A percentile compares a stretch with the other conserved stretches of the same genome.
Evolutionary conservation across 106 monocot genomes (phyloP).

Genomic region (Phalaenopsis aphrodite): DNA sequence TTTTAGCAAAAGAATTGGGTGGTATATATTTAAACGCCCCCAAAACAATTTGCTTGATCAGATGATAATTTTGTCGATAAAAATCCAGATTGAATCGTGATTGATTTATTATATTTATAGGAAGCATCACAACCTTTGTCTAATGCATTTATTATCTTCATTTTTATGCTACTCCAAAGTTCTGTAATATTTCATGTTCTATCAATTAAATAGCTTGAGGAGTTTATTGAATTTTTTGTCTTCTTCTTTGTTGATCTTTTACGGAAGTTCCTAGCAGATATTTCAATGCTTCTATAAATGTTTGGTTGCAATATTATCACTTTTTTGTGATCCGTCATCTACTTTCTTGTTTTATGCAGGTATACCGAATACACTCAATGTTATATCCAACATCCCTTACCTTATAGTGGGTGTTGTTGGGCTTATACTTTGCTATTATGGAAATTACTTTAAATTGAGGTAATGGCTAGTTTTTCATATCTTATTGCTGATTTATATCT

Average conservation of each 20-base stretch:
- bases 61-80: background rate
- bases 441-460: conserved; percentile 77
- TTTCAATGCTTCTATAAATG: background rate
- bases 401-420: conserved; percentile 75
- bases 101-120: background rate
- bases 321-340: background rate
- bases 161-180: background rate
- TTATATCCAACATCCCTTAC: conserved; percentile 93
- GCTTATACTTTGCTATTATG: conserved; percentile 58
- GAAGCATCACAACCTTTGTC: background rate
- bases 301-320: background rate
- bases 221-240: background rate
- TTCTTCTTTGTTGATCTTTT: background rate
- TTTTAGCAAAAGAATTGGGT: too few species aligned
- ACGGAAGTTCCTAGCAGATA: background rate
- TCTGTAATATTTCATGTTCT: background rate
- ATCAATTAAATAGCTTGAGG: background rate
- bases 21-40: too few species aligned
- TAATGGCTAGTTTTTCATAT: conserved; percentile 11
- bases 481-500: background rate
- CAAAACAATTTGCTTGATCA: background rate
- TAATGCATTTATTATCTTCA: background rate
- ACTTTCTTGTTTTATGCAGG: conserved; percentile 40
- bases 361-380: conserved; percentile 92
- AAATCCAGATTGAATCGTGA: background rate